Evolutionary conservation across 139 green algal genomes (phyloP).

Genomic region (Volvox reticuliferus): DNA sequence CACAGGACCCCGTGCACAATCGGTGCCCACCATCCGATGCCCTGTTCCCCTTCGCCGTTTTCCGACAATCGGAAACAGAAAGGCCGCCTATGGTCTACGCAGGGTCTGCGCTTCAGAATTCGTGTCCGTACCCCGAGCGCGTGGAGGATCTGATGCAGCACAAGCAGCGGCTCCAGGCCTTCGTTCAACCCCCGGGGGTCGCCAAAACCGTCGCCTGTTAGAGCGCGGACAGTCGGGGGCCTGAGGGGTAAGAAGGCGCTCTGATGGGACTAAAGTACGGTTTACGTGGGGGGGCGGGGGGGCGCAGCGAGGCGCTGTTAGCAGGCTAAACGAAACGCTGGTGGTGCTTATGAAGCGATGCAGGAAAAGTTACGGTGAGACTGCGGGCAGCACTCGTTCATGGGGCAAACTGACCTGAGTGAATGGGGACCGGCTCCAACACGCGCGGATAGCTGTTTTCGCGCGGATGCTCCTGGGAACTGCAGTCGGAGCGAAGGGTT

Average conservation of each 20-base stretch:
- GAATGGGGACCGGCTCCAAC: background rate
- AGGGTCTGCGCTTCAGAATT: no score
- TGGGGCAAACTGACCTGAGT: conserved; percentile 14
- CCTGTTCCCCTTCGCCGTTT: background rate
- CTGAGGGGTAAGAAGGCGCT: background rate
- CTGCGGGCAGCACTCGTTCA: no score
- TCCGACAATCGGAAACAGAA: no score
- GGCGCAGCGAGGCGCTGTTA: no score
- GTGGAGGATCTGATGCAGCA: conserved; percentile 23
- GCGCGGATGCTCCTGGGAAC: background rate
- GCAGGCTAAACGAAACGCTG: no score
- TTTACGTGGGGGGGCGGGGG: no score
- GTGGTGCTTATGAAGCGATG: no score
- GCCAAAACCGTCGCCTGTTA: conserved; percentile 14
- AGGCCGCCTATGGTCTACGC: no score
- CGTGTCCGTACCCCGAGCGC: background rate
- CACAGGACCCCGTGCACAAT: background rate
- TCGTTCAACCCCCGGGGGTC: background rate
- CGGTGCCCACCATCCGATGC: background rate
- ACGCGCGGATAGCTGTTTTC: background rate
- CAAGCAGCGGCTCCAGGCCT: conserved; percentile 1
- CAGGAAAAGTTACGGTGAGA: no score
- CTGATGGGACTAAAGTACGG: no score
- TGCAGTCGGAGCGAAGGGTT: no score
- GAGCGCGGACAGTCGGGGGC: background rate